Percentiles rank a stretch among this genome's conserved stretches.
phyloP scores from a whole-genome alignment of 2,329 filamentous ascomycete species.

The Diaporthe longicolla region DNA sequence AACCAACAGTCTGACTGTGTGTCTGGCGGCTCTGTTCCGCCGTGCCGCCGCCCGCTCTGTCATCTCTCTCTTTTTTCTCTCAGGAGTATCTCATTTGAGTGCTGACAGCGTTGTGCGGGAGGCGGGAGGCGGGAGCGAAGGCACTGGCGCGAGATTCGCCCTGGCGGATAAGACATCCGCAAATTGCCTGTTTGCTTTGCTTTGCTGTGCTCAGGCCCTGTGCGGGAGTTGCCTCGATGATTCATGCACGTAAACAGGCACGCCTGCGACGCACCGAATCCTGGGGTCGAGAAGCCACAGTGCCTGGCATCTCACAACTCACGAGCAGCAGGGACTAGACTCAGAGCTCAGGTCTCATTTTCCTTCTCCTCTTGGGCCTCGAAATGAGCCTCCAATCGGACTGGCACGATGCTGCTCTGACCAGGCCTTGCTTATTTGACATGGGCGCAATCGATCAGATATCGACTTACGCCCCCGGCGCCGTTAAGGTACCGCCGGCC shows the following conservation, averaged over 20 bases:
- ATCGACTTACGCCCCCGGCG: neutral
- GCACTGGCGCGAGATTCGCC: neutral
- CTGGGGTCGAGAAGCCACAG: neutral
- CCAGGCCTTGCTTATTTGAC: constrained; percentile 12
- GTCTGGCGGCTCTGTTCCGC: constrained; percentile 25
- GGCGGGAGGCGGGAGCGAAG: constrained; percentile 11
- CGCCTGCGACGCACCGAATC: constrained; percentile 7
- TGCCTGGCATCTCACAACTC: constrained; percentile 9
- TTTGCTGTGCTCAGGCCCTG: neutral
- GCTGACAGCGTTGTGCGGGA: constrained; percentile 20
- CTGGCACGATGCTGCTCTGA: neutral
- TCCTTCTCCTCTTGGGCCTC: neutral
- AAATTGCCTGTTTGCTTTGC: constrained; percentile 13
- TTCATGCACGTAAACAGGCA: constrained; percentile 28
- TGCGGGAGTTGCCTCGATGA: constrained; percentile 9
- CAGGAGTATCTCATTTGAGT: constrained; percentile 12
- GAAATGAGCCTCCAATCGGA: constrained; percentile 18
- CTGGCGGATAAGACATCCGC: constrained; percentile 20
- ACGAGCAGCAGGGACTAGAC: neutral
- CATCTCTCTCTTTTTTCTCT: neutral
- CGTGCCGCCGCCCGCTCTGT: constrained; percentile 19
- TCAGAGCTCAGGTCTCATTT: neutral
- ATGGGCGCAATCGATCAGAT: constrained; percentile 13
- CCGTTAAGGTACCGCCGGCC: constrained; percentile 10
- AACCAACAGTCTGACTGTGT: neutral